Percentiles rank a stretch among this genome's conserved stretches.
Evolutionary conservation across 2,329 filamentous ascomycete genomes (phyloP).

Genomic region (Blumeriella jaapii): DNA sequence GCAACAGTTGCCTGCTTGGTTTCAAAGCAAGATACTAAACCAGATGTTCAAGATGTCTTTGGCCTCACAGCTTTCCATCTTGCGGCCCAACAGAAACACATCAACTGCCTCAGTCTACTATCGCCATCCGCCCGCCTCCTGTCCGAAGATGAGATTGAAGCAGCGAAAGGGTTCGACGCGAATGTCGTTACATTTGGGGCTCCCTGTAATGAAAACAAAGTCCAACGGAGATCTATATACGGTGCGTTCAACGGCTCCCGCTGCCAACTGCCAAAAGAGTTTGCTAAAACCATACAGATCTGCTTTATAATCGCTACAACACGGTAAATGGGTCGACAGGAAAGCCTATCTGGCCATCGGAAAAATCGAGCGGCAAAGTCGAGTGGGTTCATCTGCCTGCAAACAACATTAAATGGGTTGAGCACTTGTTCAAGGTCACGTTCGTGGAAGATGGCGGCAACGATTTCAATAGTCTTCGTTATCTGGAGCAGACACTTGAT

Average conservation of each 20-base stretch:
- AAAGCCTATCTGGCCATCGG: too few relatives aligned
- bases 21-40: conserved; percentile 14
- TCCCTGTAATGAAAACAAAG: conserved; percentile 17
- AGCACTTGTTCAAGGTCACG: conserved; percentile 18
- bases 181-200: conserved; percentile 21
- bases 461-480: conserved; percentile 23
- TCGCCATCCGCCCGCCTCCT: conserved; percentile 19
- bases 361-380: too few relatives aligned
- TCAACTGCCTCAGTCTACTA: conserved; percentile 18
- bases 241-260: too few relatives aligned
- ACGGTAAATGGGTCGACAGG: too few relatives aligned
- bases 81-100: conserved; percentile 18
- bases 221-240: conserved; percentile 14
- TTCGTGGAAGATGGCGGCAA: conserved; percentile 21
- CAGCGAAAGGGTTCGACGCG: conserved; percentile 21
- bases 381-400: conserved; percentile 23
- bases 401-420: conserved; percentile 24
- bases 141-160: conserved; percentile 20
- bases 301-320: conserved; percentile 18
- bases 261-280: too few relatives aligned
- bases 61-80: conserved; percentile 20
- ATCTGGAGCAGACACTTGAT: conserved; percentile 19
- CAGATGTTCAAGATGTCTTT: conserved; percentile 16
- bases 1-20: conserved; percentile 16
- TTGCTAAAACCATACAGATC: conserved; percentile 12